Conservation (phyloP, 345 rosid genomes). For the Rhodamnia rubescens region DNA sequence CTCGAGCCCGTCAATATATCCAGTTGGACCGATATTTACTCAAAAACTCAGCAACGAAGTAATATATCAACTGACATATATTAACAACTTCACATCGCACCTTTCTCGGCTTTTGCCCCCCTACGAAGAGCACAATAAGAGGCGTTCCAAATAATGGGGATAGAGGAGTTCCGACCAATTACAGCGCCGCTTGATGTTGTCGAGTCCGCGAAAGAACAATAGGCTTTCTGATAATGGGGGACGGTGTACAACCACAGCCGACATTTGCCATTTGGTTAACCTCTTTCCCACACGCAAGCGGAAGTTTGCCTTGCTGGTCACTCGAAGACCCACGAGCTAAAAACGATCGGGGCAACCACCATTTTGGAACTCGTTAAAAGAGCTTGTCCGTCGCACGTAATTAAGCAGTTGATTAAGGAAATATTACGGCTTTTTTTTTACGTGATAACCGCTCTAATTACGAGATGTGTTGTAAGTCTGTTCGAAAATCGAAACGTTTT, state of each 20-base stretch:
- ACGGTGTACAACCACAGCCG: neutral
- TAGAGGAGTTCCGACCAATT: neutral
- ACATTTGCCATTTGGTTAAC: neutral
- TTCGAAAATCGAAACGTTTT: neutral
- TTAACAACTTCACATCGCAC: rapidly evolving
- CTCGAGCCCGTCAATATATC: neutral
- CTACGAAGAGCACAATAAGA: neutral
- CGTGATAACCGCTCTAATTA: neutral
- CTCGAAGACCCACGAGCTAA: too few relatives aligned
- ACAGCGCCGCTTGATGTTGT: neutral
- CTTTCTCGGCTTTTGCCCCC: neutral
- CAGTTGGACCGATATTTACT: rapidly evolving
- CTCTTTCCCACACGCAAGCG: neutral
- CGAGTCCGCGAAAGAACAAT: neutral
- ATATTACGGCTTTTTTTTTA: neutral
- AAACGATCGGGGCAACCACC: neutral
- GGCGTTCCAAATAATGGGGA: neutral
- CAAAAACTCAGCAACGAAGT: rapidly evolving
- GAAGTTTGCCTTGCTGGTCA: neutral
- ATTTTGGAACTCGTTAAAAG: neutral
- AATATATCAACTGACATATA: too few relatives aligned
- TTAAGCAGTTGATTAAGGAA: neutral
- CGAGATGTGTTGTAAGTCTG: neutral
- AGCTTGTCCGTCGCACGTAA: neutral
- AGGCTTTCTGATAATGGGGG: neutral